phyloP scores from a whole-genome alignment of 2,329 filamentous ascomycete species.

The Aspergillus hortae region DNA sequence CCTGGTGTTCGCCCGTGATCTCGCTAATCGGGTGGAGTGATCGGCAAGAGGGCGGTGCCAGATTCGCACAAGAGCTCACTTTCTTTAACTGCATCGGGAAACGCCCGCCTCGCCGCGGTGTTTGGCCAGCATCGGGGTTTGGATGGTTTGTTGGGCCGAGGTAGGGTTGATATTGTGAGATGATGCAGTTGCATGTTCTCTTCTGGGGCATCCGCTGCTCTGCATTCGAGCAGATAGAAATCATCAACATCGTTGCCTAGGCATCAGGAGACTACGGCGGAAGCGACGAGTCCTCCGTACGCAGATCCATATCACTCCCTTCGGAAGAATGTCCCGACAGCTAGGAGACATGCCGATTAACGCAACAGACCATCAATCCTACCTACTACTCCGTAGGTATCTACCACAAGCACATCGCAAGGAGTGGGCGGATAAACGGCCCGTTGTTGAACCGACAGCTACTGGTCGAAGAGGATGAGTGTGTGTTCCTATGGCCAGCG shows the following conservation, averaged over 20 bases:
- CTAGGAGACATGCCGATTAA: no score
- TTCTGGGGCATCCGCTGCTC: no score
- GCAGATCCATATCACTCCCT: no score
- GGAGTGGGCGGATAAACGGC: not conserved
- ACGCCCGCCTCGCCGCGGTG: not conserved
- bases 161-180: not conserved
- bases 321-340: no score
- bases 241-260: no score
- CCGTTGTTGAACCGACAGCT: not conserved
- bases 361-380: no score
- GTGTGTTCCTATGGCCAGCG: not conserved
- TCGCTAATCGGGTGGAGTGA: conserved; percentile 7
- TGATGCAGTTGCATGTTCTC: not conserved
- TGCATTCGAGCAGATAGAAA: no score
- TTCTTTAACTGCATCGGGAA: conserved; percentile 1
- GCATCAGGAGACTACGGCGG: no score
- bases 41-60: conserved; percentile 9
- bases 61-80: conserved; percentile 7
- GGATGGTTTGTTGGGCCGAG: not conserved
- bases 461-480: no score
- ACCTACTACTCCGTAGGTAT: no score
- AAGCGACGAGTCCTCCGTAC: no score
- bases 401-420: no score
- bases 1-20: not conserved
- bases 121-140: not conserved